phyloP scores from a whole-genome alignment of 2,329 filamentous ascomycete species.

The Clarireedia hainanense region DNA sequence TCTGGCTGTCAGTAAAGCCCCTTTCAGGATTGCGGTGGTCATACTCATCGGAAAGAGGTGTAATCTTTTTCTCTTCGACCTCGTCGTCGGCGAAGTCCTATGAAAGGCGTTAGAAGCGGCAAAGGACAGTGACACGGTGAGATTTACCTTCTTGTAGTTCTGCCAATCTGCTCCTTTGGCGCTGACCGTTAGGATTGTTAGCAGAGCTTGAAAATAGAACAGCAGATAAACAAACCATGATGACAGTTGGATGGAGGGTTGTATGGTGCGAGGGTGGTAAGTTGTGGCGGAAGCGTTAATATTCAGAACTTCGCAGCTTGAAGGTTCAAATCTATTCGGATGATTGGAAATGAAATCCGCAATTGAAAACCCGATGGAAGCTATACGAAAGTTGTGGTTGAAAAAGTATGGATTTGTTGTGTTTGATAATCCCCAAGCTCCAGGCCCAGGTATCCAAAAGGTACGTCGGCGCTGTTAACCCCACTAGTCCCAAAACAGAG shows the following conservation, averaged over 20 bases:
- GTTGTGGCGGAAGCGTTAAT: neutral
- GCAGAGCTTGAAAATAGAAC: neutral
- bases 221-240: slow-evolving; percentile 5
- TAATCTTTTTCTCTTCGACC: slow-evolving; percentile 99
- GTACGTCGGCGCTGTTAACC: slow-evolving; percentile 9
- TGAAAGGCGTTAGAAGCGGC: slow-evolving; percentile 5
- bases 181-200: slow-evolving; percentile 3
- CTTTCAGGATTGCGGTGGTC: slow-evolving; percentile 30
- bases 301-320: neutral
- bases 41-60: slow-evolving; percentile 91
- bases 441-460: slow-evolving; percentile 9
- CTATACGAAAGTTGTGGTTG: neutral
- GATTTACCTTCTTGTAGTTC: slow-evolving; percentile 83
- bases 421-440: slow-evolving; percentile 11
- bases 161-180: slow-evolving; percentile 79
- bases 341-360: neutral
- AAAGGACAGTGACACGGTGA: slow-evolving; percentile 7
- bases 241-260: neutral
- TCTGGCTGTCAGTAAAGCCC: slow-evolving; percentile 30
- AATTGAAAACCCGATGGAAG: neutral
- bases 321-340: neutral
- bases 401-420: slow-evolving; percentile 5
- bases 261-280: neutral
- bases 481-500: slow-evolving; percentile 9
- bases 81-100: slow-evolving; percentile 79